Conservation (phyloP, 108 stramenopile species). For the Aureococcus anophagefferens region DNA sequence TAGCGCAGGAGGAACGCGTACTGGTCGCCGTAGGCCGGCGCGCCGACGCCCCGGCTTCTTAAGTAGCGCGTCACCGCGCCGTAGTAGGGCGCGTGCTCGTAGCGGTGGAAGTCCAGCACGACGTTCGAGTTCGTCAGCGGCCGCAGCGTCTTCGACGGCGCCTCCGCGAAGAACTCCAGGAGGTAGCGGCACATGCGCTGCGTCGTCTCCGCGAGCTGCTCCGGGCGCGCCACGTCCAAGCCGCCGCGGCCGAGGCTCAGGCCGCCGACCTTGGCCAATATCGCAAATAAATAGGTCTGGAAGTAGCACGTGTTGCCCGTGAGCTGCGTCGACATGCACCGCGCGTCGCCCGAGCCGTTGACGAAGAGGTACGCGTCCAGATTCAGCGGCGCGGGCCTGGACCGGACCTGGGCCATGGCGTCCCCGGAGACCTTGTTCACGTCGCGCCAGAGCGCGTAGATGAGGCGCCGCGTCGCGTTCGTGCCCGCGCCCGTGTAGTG, state of each 20-base stretch:
- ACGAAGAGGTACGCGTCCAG: slow-evolving; percentile 35
- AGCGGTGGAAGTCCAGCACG: slow-evolving; percentile 39
- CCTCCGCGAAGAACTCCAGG: slow-evolving; percentile 43
- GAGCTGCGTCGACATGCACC: slow-evolving; percentile 37
- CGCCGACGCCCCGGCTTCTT: slow-evolving; percentile 12
- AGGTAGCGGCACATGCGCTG: slow-evolving; percentile 35
- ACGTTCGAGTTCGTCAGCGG: slow-evolving; percentile 47
- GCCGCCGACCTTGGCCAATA: slow-evolving; percentile 41
- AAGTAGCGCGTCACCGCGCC: slow-evolving; percentile 27
- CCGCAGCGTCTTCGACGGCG: slow-evolving; percentile 17
- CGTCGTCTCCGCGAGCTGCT: slow-evolving; percentile 30
- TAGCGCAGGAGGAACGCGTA: slow-evolving; percentile 28
- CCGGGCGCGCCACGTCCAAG: slow-evolving; percentile 23
- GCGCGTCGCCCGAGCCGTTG: slow-evolving; percentile 15
- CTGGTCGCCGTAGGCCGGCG: slow-evolving; percentile 33
- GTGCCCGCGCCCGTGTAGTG: slow-evolving; percentile 28
- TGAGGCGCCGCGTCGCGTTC: slow-evolving; percentile 19
- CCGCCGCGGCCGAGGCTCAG: slow-evolving; percentile 18
- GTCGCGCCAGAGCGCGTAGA: slow-evolving; percentile 33
- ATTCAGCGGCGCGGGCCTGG: slow-evolving; percentile 20
- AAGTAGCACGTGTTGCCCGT: slow-evolving; percentile 50
- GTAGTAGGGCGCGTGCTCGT: slow-evolving; percentile 34
- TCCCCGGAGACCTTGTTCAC: slow-evolving; percentile 19
- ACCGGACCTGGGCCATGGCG: no score
- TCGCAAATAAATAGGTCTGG: slow-evolving; percentile 44